These are phyloP conservation scores for Viola odorata DNA, from an alignment of 345 rosid species.

Conservation along the genomic window DNA sequence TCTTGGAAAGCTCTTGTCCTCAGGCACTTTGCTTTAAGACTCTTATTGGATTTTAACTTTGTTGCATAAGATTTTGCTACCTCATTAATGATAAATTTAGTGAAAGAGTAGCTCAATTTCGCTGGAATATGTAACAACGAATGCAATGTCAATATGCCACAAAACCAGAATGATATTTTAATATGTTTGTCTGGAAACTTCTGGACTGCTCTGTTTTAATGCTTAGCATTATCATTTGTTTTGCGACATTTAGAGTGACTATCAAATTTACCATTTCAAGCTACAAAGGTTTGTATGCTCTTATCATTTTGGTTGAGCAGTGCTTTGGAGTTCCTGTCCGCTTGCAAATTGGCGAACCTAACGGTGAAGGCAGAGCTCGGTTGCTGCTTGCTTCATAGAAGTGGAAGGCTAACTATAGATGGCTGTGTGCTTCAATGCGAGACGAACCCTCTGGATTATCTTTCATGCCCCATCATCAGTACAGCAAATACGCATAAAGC, in stretches of 20 bases:
- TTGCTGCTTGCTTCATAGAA: slow-evolving; percentile 86
- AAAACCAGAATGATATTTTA: too few relatives aligned
- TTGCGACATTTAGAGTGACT: slow-evolving; percentile 5
- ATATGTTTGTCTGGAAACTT: too few relatives aligned
- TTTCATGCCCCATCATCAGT: slow-evolving; percentile 79
- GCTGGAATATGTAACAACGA: too few relatives aligned
- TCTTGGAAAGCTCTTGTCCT: too few relatives aligned
- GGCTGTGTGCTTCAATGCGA: slow-evolving; percentile 90
- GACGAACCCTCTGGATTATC: slow-evolving; percentile 71
- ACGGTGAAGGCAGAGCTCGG: slow-evolving; percentile 92
- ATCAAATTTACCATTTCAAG: not conserved
- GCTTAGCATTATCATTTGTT: not conserved
- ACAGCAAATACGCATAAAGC: slow-evolving; percentile 47
- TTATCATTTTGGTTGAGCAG: slow-evolving; percentile 38
- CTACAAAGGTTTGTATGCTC: slow-evolving; percentile 11
- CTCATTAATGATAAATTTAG: too few relatives aligned
- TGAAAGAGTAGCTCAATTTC: too few relatives aligned
- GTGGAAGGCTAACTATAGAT: slow-evolving; percentile 83
- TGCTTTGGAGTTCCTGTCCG: slow-evolving; percentile 75
- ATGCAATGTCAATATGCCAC: too few relatives aligned
- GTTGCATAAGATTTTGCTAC: too few relatives aligned
- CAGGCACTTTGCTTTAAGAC: too few relatives aligned
- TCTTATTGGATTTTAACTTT: too few relatives aligned
- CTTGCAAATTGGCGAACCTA: slow-evolving; percentile 78
- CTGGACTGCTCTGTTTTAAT: too few relatives aligned